phyloP scores from a whole-genome alignment of 179 eudicot genomes.

The Heliamphora pulchella region DNA sequence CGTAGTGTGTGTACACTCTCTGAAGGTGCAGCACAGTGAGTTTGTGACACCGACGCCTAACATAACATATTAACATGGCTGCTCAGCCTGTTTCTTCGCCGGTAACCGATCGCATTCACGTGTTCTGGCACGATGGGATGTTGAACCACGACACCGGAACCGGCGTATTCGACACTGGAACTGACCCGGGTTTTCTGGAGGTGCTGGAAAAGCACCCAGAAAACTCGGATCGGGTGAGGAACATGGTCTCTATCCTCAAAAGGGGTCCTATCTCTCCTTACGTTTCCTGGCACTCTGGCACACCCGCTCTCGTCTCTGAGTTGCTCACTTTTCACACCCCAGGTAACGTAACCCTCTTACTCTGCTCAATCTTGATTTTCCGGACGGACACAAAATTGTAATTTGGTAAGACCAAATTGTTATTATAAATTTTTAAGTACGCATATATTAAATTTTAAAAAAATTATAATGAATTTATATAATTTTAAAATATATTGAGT shows the following conservation, averaged over 20 bases:
- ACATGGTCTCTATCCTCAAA: constrained; percentile 75
- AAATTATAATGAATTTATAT: too few species aligned
- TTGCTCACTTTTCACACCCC: constrained; percentile 64
- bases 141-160: constrained; percentile 56
- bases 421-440: too few species aligned
- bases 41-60: too few species aligned
- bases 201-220: constrained; percentile 86
- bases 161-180: constrained; percentile 69
- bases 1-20: too few species aligned
- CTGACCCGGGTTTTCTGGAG: constrained; percentile 78
- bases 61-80: background rate
- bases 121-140: constrained; percentile 93
- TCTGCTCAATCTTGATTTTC: background rate
- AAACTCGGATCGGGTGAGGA: constrained; percentile 60
- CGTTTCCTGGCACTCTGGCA: constrained; percentile 64
- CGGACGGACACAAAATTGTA: background rate
- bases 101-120: constrained; percentile 28
- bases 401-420: too few species aligned
- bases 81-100: background rate
- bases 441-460: too few species aligned
- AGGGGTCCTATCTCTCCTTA: constrained; percentile 72
- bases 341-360: constrained; percentile 28
- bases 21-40: too few species aligned
- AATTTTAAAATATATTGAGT: too few species aligned
- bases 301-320: constrained; percentile 52